Evolutionary conservation across 2,329 filamentous ascomycete species (phyloP).

Genomic region (Peltaster fructicola): DNA sequence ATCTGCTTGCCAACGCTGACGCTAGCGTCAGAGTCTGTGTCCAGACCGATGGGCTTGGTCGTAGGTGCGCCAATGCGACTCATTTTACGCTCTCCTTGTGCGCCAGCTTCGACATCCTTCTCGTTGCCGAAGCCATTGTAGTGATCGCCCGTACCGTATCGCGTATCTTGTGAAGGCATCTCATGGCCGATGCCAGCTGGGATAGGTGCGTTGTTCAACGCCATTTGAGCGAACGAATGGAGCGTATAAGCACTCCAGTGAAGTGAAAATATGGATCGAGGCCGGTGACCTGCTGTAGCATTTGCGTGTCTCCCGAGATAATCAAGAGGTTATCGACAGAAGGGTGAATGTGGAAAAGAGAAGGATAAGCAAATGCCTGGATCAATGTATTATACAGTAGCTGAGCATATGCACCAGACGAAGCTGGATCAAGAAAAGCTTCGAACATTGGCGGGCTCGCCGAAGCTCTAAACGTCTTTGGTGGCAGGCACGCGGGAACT

Average conservation of each 20-base stretch:
- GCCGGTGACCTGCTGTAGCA: constrained; percentile 11
- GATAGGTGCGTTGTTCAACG: too few species aligned
- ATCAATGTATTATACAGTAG: too few species aligned
- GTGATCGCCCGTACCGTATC: constrained; percentile 2
- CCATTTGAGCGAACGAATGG: constrained; percentile 35
- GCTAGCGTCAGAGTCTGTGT: constrained; percentile 17
- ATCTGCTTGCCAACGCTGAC: constrained; percentile 47
- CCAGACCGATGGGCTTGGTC: constrained; percentile 16
- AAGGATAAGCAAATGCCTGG: too few species aligned
- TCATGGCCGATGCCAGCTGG: constrained; percentile 11
- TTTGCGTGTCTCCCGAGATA: constrained; percentile 5
- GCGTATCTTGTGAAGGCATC: constrained; percentile 1
- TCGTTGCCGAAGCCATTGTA: constrained; percentile 4
- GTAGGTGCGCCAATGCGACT: constrained; percentile 24
- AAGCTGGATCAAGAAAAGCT: too few species aligned
- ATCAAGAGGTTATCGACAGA: too few species aligned
- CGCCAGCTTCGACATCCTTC: constrained; percentile 13
- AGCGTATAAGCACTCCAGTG: constrained; percentile 18
- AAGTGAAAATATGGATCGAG: constrained; percentile 10
- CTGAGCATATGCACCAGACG: too few species aligned
- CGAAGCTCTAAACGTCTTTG: too few species aligned
- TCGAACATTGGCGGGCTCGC: too few species aligned
- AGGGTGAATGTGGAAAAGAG: too few species aligned
- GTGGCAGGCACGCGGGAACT: too few species aligned
- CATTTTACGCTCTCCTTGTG: constrained; percentile 17